Conservation (phyloP, 371 early-diverging fungal species). For the Enterospora canceri region DNA sequence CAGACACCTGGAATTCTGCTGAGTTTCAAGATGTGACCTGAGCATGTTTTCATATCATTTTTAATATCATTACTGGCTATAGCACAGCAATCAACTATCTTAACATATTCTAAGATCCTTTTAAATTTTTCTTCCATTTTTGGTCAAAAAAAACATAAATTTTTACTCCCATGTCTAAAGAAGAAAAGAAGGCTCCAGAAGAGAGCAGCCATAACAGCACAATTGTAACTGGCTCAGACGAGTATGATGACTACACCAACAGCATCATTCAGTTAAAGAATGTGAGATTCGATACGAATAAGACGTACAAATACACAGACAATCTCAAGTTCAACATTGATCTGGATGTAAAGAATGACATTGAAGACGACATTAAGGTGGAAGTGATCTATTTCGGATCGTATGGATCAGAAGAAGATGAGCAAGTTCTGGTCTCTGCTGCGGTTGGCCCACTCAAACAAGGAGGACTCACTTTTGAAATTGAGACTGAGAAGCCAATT, state of each 20-base stretch:
- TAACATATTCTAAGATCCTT: not conserved
- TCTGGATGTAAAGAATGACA: constrained; percentile 14
- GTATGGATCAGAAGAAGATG: constrained; percentile 32
- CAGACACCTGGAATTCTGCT: not conserved
- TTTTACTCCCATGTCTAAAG: not conserved
- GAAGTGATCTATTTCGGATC: constrained; percentile 28
- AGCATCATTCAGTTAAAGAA: constrained; percentile 16
- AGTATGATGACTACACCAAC: not conserved
- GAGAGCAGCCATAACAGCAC: not conserved
- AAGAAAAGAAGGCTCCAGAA: not conserved
- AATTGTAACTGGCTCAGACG: not conserved
- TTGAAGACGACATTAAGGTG: constrained; percentile 38
- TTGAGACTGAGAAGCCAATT: constrained; percentile 39
- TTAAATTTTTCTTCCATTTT: not conserved
- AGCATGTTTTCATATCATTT: not conserved
- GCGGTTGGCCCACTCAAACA: constrained; percentile 45
- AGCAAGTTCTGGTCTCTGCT: constrained; percentile 45
- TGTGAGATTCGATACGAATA: constrained; percentile 11
- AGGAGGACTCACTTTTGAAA: constrained; percentile 43
- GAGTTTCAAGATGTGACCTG: not conserved
- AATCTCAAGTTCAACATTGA: constrained; percentile 28
- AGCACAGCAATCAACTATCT: not conserved
- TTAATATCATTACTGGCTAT: not conserved
- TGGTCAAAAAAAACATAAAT: not conserved
- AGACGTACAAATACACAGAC: constrained; percentile 8